Conservation (phyloP, 2,329 filamentous ascomycete genomes). For the Penicillium sp. region DNA sequence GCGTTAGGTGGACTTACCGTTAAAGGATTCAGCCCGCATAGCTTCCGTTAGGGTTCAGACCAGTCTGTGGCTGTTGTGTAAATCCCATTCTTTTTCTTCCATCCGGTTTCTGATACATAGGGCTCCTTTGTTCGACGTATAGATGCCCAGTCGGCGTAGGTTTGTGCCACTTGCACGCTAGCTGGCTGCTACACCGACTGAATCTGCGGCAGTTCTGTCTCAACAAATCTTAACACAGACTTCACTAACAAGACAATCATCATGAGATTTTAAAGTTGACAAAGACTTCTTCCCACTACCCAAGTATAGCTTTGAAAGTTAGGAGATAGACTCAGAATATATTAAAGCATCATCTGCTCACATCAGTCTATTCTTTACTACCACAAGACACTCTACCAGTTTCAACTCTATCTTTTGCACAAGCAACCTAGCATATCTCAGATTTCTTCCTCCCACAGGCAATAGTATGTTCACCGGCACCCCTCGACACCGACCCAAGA, state of each 20-base stretch:
- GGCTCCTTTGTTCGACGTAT: neutral
- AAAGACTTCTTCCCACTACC: neutral
- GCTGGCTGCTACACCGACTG: neutral
- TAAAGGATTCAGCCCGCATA: constrained; percentile 5
- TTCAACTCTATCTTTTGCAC: neutral
- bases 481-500: neutral
- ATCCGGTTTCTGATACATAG: neutral
- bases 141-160: neutral
- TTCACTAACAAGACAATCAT: neutral
- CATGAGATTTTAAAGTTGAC: neutral
- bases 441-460: neutral
- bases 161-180: neutral
- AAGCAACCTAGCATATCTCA: neutral
- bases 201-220: neutral
- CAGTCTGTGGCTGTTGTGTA: constrained; percentile 4
- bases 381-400: neutral
- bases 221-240: neutral
- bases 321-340: neutral
- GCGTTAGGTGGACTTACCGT: constrained; percentile 1
- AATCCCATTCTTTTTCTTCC: constrained; percentile 15
- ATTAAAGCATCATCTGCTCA: neutral
- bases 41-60: constrained; percentile 13
- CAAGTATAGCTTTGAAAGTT: neutral
- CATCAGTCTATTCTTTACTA: neutral
- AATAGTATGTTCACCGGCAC: neutral